Base-by-base conservation (phyloP, 305 asterid species). In the Fraxinus latifolia region DNA sequence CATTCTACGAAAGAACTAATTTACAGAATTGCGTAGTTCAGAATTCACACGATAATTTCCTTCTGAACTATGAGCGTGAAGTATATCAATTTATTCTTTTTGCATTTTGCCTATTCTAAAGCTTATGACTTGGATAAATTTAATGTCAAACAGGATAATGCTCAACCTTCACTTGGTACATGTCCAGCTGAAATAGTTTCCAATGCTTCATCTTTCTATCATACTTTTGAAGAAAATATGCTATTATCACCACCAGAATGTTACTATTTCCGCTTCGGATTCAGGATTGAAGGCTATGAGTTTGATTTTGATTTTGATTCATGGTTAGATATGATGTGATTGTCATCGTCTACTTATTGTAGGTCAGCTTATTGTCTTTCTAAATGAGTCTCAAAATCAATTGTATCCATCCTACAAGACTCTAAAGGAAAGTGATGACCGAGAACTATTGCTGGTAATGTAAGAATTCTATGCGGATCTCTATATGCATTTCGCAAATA, bases 231-330 rank as follows among this genome's bases (percentile, higher is more conserved):
- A 42, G 50, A 42, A 42, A 42, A 42, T 42, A 42, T 11, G 50
- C 15, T 42, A 9, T 11, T 11, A 42, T 11, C 50, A 42, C 50
- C 15, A 42, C 50, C 50, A 42, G 15, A 11, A 42, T 1, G 50
- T 11, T 42, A 42, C 50, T 42, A 42, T 42, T 42, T 42, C 50
- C 50, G 50, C 50, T 42, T 42, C 50, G 11, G 15, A 11, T 42
- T 42, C 50, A 1, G 50, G 50, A 42, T 42, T 42, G 50, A 42
- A 42, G 15, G 50, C 4, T 42, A 42, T 39, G 50, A 42, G 15
- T 89, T 92, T 83, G 97, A 95, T 84, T 94, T 92, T 83, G 97
- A 95, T 84, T 94, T 95, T 79, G 97, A 91, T 86, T 94, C 97
- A 37, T 95, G 99, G 99, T 87, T 95, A 78, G 95, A 95, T 88